phyloP scores from a whole-genome alignment of 495 filamentous ascomycete species.

The Trichoderma erinaceum region DNA sequence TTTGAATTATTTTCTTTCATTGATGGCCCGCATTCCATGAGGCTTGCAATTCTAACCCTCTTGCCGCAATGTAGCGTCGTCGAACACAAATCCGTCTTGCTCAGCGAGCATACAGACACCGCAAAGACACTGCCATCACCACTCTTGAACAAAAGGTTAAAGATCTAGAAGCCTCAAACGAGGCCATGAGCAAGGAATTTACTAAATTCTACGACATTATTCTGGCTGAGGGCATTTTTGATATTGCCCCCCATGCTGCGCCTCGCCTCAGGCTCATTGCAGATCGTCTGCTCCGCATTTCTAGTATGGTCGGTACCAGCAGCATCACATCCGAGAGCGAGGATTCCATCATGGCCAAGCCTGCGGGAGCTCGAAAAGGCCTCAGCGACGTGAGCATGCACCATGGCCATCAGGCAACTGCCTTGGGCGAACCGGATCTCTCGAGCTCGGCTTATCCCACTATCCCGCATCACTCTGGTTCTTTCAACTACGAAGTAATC shows the following conservation, averaged over 20 bases:
- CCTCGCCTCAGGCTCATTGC: constrained; percentile 40
- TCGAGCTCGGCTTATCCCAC: neutral
- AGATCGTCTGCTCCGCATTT: constrained; percentile 40
- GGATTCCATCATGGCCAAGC: constrained; percentile 17
- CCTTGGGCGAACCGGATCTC: neutral
- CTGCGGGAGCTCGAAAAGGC: constrained; percentile 15
- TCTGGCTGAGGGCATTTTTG: constrained; percentile 42
- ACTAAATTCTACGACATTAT: constrained; percentile 60
- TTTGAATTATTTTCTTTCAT: no score
- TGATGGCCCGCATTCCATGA: neutral
- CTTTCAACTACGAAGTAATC: constrained; percentile 29
- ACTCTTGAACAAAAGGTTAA: constrained; percentile 61
- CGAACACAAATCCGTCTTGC: constrained; percentile 84
- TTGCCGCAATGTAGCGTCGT: constrained; percentile 51
- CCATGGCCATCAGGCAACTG: neutral
- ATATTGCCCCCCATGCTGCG: constrained; percentile 46
- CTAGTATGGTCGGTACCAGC: constrained; percentile 32
- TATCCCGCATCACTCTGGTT: neutral
- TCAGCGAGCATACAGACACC: constrained; percentile 75
- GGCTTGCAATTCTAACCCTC: constrained; percentile 11
- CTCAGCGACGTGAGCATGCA: neutral
- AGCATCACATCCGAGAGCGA: constrained; percentile 23
- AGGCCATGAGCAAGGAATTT: constrained; percentile 70
- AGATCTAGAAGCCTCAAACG: constrained; percentile 57
- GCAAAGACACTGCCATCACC: constrained; percentile 77